Percentiles rank a stretch among this genome's conserved stretches.
Conservation (phyloP, 2,329 filamentous ascomycete species). For the Colletotrichum sp. region DNA sequence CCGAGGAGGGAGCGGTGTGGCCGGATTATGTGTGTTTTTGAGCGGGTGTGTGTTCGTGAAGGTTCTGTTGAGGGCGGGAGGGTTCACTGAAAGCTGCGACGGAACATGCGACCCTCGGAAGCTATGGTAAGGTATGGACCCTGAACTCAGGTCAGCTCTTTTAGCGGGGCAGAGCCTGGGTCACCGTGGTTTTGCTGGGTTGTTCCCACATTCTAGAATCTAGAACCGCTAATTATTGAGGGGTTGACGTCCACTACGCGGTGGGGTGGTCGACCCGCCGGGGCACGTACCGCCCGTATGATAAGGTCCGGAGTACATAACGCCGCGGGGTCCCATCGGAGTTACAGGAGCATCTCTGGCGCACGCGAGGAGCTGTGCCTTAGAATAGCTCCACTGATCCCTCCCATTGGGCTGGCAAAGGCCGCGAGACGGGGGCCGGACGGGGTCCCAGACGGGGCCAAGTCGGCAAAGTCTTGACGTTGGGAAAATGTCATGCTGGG, state of each 20-base stretch:
- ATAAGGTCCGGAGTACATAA: constrained; percentile 19
- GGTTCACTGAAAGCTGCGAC: constrained; percentile 4
- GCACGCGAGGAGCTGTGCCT: background rate
- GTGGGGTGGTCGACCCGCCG: constrained; percentile 6
- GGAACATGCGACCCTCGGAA: constrained; percentile 20
- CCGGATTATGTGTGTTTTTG: background rate
- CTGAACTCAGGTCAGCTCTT: constrained; percentile 19
- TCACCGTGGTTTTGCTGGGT: background rate
- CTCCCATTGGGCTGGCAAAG: constrained; percentile 4
- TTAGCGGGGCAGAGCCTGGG: constrained; percentile 1
- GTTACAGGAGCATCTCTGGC: background rate
- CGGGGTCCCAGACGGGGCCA: background rate
- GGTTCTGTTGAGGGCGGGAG: constrained; percentile 11
- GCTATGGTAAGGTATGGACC: constrained; percentile 23
- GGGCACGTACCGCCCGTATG: constrained; percentile 13
- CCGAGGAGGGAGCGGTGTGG: background rate
- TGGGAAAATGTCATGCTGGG: constrained; percentile 14
- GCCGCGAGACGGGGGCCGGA: background rate
- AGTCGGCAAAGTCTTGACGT: constrained; percentile 4
- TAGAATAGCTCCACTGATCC: background rate
- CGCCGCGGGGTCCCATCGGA: background rate
- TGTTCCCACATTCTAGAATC: constrained; percentile 17
- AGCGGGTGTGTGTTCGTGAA: background rate
- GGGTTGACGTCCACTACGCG: background rate
- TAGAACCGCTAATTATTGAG: constrained; percentile 20